Evolutionary conservation across 2,329 filamentous ascomycete species (phyloP).

Genomic region (Exophiala bonariae): DNA sequence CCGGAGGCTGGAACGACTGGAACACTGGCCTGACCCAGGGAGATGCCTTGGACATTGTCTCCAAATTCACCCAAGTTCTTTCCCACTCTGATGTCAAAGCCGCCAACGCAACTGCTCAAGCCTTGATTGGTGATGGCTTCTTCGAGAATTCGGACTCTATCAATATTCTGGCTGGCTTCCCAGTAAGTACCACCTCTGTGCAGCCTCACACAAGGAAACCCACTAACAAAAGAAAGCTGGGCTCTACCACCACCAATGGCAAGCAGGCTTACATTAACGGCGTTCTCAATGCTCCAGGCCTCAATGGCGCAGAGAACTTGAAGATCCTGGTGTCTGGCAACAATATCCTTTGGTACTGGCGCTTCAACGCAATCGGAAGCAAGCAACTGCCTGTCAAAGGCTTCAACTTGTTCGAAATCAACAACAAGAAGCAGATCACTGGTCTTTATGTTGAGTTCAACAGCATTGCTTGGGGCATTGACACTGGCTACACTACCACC

Average conservation of each 20-base stretch:
- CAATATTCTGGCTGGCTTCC: conserved; percentile 21
- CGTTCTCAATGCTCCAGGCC: conserved; percentile 15
- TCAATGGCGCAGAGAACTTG: conserved; percentile 14
- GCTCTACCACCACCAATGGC: conserved; percentile 11
- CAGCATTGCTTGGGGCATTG: conserved; percentile 21
- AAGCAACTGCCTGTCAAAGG: conserved; percentile 15
- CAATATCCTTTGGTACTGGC: conserved; percentile 19
- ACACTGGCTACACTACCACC: conserved; percentile 17
- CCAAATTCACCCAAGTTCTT: conserved; percentile 22
- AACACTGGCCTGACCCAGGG: conserved; percentile 12
- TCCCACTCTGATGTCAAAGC: conserved; percentile 14
- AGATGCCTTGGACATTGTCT: conserved; percentile 18
- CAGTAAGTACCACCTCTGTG: conserved; percentile 10
- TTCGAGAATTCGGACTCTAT: conserved; percentile 25
- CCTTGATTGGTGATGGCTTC: conserved; percentile 18
- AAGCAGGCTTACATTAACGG: conserved; percentile 18
- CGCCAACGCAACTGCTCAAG: conserved; percentile 20
- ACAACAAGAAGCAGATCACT: conserved; percentile 14
- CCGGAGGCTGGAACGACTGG: conserved; percentile 15
- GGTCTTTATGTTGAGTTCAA: conserved; percentile 21
- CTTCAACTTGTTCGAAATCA: conserved; percentile 18
- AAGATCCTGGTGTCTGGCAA: conserved; percentile 13
- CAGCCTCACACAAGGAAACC: not conserved
- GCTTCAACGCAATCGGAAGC: conserved; percentile 20
- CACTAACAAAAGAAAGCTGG: conserved; percentile 5